A percentile compares a stretch with the other conserved stretches of the same genome.
Conservation (phyloP, 306 rosid genomes). For the Begonia peltatifolia region DNA sequence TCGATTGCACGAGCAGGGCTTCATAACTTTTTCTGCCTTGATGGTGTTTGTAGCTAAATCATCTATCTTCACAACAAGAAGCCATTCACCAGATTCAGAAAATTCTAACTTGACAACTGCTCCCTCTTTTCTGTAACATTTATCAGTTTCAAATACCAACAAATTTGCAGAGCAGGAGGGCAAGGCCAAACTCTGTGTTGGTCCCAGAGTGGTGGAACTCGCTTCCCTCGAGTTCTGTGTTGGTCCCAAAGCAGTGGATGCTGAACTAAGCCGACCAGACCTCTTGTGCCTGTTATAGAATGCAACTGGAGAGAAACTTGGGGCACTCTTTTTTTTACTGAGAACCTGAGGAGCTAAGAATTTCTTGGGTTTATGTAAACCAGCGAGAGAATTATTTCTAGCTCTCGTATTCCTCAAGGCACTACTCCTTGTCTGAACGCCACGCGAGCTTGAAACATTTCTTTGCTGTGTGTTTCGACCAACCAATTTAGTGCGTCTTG, state of each 20-base stretch:
- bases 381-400: conserved; percentile 22
- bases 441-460: conserved; percentile 23
- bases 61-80: conserved; percentile 50
- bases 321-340: conserved; percentile 20
- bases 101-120: conserved; percentile 29
- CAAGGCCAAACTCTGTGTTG: conserved; percentile 15
- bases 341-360: conserved; percentile 22
- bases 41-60: conserved; percentile 31
- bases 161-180: conserved; percentile 39
- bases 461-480: conserved; percentile 26
- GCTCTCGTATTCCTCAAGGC: conserved; percentile 35
- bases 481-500: conserved; percentile 23
- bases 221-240: conserved; percentile 17
- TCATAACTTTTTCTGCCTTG: conserved; percentile 49
- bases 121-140: conserved; percentile 43
- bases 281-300: conserved; percentile 28
- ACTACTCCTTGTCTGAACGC: conserved; percentile 36
- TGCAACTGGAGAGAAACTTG: conserved; percentile 18
- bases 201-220: conserved; percentile 14
- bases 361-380: conserved; percentile 24
- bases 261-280: conserved; percentile 9
- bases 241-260: conserved; percentile 11
- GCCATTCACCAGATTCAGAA: conserved; percentile 42
- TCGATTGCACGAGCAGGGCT: conserved; percentile 38
- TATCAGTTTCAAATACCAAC: conserved; percentile 41